These are phyloP conservation scores for Pseudogymnoascus sp. DNA, from an alignment of 2,329 filamentous ascomycete genomes.

Conservation along the genomic window DNA sequence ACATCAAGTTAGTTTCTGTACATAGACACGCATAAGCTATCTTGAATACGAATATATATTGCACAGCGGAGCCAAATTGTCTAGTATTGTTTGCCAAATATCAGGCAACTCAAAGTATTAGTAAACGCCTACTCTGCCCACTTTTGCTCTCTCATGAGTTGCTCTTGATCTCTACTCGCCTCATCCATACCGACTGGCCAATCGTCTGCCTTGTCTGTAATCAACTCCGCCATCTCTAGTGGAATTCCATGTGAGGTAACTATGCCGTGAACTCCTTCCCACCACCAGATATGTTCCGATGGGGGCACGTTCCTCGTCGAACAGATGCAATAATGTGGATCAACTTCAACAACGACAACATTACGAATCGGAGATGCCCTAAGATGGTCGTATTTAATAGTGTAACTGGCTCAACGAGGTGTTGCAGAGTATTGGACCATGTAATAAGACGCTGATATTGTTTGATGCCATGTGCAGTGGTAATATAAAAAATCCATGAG, in stretches of 20 bases:
- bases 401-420: constrained; percentile 42
- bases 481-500: too few species aligned
- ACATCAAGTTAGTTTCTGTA: background rate
- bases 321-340: constrained; percentile 43
- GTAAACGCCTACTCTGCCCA: too few species aligned
- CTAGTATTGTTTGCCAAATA: too few species aligned
- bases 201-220: too few species aligned
- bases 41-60: background rate
- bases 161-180: background rate
- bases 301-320: constrained; percentile 44
- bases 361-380: constrained; percentile 48
- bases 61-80: background rate
- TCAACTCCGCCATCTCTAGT: background rate
- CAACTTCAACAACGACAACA: constrained; percentile 52
- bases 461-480: too few species aligned
- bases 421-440: constrained; percentile 30
- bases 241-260: too few species aligned
- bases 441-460: too few species aligned
- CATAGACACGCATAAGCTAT: background rate
- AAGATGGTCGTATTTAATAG: constrained; percentile 42
- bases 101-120: too few species aligned
- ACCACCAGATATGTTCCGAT: constrained; percentile 30
- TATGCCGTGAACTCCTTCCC: too few species aligned
- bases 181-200: background rate
- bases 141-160: too few species aligned